Percentiles rank a stretch among this genome's conserved stretches.
Conservation (phyloP, 495 filamentous ascomycete species). For the Xylaria flabelliformis region DNA sequence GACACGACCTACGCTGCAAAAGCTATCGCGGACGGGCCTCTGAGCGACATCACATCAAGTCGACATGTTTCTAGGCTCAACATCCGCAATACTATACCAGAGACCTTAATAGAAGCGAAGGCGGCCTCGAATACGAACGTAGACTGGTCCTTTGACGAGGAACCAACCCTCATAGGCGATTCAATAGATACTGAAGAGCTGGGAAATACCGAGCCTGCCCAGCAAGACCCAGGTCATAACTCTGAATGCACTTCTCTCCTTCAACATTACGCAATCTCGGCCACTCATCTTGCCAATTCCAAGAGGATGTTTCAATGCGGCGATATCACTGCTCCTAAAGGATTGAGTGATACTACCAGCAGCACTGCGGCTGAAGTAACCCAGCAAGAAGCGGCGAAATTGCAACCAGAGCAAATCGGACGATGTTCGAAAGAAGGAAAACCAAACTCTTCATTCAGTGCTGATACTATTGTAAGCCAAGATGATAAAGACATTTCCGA, state of each 20-base stretch:
- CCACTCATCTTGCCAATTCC: slow-evolving; percentile 12
- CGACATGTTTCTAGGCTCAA: background rate
- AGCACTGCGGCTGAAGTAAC: background rate
- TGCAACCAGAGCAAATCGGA: background rate
- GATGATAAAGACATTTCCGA: background rate
- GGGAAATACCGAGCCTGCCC: background rate
- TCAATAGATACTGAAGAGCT: slow-evolving; percentile 24
- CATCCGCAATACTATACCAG: slow-evolving; percentile 2
- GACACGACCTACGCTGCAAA: background rate
- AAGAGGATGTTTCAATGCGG: background rate
- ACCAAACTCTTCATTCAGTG: background rate
- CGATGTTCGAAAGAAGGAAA: background rate
- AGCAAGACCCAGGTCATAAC: background rate
- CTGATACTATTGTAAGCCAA: background rate
- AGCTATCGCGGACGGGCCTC: background rate
- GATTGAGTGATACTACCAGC: background rate
- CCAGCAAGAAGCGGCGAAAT: slow-evolving; percentile 1
- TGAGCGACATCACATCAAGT: slow-evolving; percentile 13
- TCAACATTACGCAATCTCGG: slow-evolving; percentile 16
- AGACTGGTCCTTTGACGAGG: slow-evolving; percentile 25
- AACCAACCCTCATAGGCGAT: slow-evolving; percentile 30
- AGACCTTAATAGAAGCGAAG: slow-evolving; percentile 9
- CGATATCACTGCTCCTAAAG: background rate
- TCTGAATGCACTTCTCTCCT: slow-evolving; percentile 1
- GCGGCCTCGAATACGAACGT: background rate